Conservation (phyloP, 257 asterid genomes). For the Sherardia arvensis region DNA sequence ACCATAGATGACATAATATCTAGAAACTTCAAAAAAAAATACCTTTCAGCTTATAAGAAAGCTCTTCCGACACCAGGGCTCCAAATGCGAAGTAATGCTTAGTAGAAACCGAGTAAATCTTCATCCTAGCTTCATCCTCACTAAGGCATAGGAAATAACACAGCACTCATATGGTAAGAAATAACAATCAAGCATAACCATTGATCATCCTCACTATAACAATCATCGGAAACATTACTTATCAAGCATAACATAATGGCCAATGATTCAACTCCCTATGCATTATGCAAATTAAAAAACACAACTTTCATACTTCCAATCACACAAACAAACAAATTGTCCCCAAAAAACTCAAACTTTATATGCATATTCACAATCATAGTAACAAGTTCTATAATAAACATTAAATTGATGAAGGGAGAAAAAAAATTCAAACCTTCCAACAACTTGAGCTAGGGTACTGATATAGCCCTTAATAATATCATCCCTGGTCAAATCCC, state of each 20-base stretch:
- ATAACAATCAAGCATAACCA: neutral
- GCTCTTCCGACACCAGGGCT: conserved; percentile 86
- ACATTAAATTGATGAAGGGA: neutral
- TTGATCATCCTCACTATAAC: no score
- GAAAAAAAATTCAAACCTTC: conserved; percentile 56
- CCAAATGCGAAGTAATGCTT: conserved; percentile 91
- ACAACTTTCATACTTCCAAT: no score
- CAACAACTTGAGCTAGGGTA: conserved; percentile 60
- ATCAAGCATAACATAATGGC: no score
- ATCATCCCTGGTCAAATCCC: conserved; percentile 63
- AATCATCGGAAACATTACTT: neutral
- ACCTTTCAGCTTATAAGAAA: conserved; percentile 80
- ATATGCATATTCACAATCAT: no score
- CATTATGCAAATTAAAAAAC: neutral
- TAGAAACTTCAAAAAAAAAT: neutral
- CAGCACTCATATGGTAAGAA: neutral
- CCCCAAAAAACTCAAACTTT: neutral
- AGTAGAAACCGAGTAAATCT: conserved; percentile 80
- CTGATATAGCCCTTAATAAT: conserved; percentile 67
- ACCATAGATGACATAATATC: neutral
- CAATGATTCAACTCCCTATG: neutral
- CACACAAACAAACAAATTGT: neutral
- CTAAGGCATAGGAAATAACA: conserved; percentile 20
- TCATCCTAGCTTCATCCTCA: conserved; percentile 93
- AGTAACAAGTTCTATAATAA: no score